A percentile compares a stretch with the other conserved stretches of the same genome.
Conservation (phyloP, 2,329 filamentous ascomycete genomes). For the Exutisphaerella laricina region DNA sequence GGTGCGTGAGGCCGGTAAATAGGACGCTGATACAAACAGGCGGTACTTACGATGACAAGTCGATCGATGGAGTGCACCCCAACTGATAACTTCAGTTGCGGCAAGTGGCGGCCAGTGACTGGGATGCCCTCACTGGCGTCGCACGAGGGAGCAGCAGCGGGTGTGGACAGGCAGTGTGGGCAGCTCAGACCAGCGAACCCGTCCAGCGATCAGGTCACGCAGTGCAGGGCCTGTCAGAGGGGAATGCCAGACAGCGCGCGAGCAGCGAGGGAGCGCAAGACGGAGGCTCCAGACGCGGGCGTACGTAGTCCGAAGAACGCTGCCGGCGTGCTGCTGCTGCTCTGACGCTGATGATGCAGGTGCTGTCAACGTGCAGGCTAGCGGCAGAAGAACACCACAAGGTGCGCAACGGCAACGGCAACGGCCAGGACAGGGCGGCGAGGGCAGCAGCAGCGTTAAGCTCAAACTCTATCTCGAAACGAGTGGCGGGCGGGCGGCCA, state of each 20-base stretch:
- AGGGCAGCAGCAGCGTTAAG: constrained; percentile 7
- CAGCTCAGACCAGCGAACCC: constrained; percentile 20
- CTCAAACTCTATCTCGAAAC: constrained; percentile 21
- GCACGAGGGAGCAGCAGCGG: constrained; percentile 14
- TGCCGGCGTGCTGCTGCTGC: background rate
- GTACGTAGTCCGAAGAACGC: constrained; percentile 2
- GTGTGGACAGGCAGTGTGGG: constrained; percentile 1
- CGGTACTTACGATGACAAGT: constrained; percentile 23
- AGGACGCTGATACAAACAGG: constrained; percentile 17
- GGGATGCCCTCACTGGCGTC: constrained; percentile 23
- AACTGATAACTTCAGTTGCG: constrained; percentile 22
- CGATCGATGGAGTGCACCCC: constrained; percentile 15
- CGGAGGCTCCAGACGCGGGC: constrained; percentile 13
- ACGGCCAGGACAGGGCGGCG: constrained; percentile 1
- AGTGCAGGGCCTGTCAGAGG: constrained; percentile 6
- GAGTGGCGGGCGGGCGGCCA: constrained; percentile 8
- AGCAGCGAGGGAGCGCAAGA: background rate
- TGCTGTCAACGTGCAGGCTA: constrained; percentile 7
- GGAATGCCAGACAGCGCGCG: too few species aligned
- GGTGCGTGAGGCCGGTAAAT: constrained; percentile 24
- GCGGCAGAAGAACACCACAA: too few species aligned
- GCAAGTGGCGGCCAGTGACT: constrained; percentile 24
- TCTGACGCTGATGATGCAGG: background rate
- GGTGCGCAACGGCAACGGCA: constrained; percentile 10
- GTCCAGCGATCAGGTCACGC: constrained; percentile 19